Base-by-base conservation (phyloP, 768 basidiomycete genomes). In the Lactarius psammicola region DNA sequence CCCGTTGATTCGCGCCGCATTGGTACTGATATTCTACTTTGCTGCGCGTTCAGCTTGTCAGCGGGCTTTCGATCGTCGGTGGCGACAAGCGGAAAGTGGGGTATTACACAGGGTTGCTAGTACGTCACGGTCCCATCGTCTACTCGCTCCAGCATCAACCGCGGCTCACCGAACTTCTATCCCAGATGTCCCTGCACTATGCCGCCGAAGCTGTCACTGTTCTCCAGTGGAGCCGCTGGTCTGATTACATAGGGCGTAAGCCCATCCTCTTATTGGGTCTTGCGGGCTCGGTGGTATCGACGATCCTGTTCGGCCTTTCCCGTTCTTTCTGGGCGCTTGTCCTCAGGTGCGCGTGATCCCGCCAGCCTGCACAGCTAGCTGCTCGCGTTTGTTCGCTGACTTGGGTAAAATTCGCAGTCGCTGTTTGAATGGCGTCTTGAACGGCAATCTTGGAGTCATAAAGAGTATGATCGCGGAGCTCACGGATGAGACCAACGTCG, bases 391-490 rank as follows among this genome's bases (percentile, higher is more conserved):
- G 31, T 57, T 3, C 5, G 10, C 28, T 58, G 15, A 62, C 31
- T 34, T 4, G 40, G 34, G 56, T n/a, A 28, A n/a, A n/a, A 11
- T 20, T 38, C 40, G 7, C 53, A 67, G 62, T 38, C 66, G 66
- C 7, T 59, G 62, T n/a, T 26, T 67, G 40, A 44, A 58, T 44
- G 66, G 66, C 31, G 28, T 59, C 56, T n/a, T 64, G 51, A 67
- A 67, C 38, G 66, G 66, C 20, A 67, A 67, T 53, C 64, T 67
- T 36, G 84, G 87, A 7, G 87, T 91, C 31, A 86, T 90, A 80
- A 91, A 90, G 71, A 87, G 85, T 68, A 84, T 85, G 70, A 79
- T 89, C 76, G 87, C 82, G 0, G 87, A 89, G 65, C 73, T 89
- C 36, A 87, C 87, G 0, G 87, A 89, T 71, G 75, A 80, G 0